Base-by-base conservation (phyloP, 129 eudicot species). In the Erigeron canadensis region DNA sequence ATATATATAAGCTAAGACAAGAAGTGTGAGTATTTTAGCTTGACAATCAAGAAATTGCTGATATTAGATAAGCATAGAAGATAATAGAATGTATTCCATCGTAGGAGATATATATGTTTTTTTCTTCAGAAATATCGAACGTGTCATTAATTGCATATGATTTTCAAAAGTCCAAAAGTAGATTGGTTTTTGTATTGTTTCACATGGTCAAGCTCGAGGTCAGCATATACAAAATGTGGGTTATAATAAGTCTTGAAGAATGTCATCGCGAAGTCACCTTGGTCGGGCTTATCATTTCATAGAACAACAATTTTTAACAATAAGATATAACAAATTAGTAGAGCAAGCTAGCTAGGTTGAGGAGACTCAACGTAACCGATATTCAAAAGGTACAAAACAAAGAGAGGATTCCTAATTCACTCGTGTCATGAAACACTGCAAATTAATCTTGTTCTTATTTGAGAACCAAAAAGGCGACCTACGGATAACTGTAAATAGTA, bases 41-140 rank as follows among this genome's bases (percentile, higher is more conserved):
- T 45, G 21, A 66, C 54, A 22, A 66, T 44, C 42, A 66, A 21
- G 21, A 66, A 44, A 44, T 65, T 45, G 47, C 15, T 45, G 43
- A 28, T 47, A 68, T 13, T 48, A 48, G 13, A 48, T 67, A 16
- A 47, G 28, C 60, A 68, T 48, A 34, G 61, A 48, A 48, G 23
- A 47, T 48, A 8, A 67, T 34, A 44, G 46, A 48, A 68, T 68
- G 48, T 68, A 68, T 67, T 45, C 60, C 22, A 6, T 67, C 2
- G 34, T 22, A 42, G 13, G 72, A 67, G 23, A 67, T 46, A 67
- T 46, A n/a, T 8, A 67, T 68, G 73, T 16, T 68, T 68, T 68
- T 68, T 48, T 68, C 61, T 68, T 68, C 48, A 17, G 42, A 48
- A 50, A 68, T 68, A 15, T 4, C 59, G 15, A 2, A 48, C 60